These are phyloP conservation scores for Phytophthora megakarya DNA, from an alignment of 352 stramenopile species.

Conservation along the genomic window DNA sequence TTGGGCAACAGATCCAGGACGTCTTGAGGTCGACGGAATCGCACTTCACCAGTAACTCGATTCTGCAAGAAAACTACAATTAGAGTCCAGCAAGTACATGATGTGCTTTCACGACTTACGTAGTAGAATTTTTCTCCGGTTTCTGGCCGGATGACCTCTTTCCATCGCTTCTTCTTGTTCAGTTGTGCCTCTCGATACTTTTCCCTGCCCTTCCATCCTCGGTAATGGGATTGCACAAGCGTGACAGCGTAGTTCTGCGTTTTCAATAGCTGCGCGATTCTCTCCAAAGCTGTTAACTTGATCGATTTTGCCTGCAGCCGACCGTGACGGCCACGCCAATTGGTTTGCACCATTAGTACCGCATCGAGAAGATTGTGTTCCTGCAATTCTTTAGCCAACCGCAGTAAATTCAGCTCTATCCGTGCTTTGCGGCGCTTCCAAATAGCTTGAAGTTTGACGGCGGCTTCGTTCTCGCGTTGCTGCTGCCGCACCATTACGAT, in stretches of 20 bases:
- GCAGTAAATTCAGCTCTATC: slow-evolving; percentile 42
- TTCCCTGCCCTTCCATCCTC: slow-evolving; percentile 71
- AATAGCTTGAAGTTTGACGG: slow-evolving; percentile 52
- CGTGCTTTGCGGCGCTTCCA: slow-evolving; percentile 69
- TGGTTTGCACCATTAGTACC: slow-evolving; percentile 49
- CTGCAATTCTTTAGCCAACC: slow-evolving; percentile 46
- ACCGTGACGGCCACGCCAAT: slow-evolving; percentile 50
- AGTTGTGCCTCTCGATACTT: slow-evolving; percentile 55
- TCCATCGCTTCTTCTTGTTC: slow-evolving; percentile 89
- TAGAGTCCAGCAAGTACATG: neutral
- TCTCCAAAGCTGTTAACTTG: slow-evolving; percentile 47
- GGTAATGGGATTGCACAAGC: slow-evolving; percentile 75
- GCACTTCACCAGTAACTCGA: slow-evolving; percentile 92
- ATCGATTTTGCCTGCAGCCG: slow-evolving; percentile 31
- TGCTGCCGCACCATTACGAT: slow-evolving; percentile 36
- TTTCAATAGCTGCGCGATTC: slow-evolving; percentile 50
- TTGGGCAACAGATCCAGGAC: slow-evolving; percentile 90
- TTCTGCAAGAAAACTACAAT: slow-evolving; percentile 57
- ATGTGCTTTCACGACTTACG: slow-evolving; percentile 35
- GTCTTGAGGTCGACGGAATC: slow-evolving; percentile 90
- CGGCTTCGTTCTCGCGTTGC: slow-evolving; percentile 49
- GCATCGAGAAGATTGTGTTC: slow-evolving; percentile 39
- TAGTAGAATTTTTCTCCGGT: slow-evolving; percentile 90
- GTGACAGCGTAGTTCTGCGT: slow-evolving; percentile 73
- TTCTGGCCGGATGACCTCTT: slow-evolving; percentile 86